Conservation (phyloP, 1,284 basidiomycete species). For the Phylloboletellus chloephorus region DNA sequence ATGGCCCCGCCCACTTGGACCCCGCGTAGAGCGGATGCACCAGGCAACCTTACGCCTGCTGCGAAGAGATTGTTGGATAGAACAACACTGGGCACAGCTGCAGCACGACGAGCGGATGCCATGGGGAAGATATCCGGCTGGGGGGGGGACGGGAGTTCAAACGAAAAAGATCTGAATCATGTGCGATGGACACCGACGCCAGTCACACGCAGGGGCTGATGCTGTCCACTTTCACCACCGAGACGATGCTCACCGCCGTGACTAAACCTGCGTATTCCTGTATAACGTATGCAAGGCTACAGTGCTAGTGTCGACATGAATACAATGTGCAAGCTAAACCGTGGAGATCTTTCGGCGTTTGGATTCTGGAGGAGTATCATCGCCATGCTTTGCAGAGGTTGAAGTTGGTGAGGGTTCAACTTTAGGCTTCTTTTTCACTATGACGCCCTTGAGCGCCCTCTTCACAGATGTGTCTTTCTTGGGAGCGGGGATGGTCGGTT, state of each 20-base stretch:
- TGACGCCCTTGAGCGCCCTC: constrained; percentile 64
- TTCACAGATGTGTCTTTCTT: constrained; percentile 51
- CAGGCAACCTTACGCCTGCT: constrained; percentile 76
- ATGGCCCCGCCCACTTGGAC: constrained; percentile 74
- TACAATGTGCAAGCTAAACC: constrained; percentile 24
- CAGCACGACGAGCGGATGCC: constrained; percentile 58
- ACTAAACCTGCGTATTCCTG: constrained; percentile 2
- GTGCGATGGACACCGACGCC: constrained; percentile 83
- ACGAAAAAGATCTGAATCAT: constrained; percentile 55
- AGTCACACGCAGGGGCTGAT: constrained; percentile 21
- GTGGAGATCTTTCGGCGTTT: constrained; percentile 53
- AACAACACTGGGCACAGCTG: constrained; percentile 57
- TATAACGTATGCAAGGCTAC: constrained; percentile 15
- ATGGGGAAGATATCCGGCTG: constrained; percentile 62
- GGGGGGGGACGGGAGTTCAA: constrained; percentile 42
- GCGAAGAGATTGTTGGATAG: constrained; percentile 69
- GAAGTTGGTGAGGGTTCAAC: constrained; percentile 19
- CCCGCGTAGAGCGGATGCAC: constrained; percentile 56
- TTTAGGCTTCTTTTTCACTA: constrained; percentile 71
- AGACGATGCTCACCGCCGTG: constrained; percentile 2
- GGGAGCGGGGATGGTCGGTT: constrained; percentile 13
- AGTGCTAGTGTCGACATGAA: constrained; percentile 9
- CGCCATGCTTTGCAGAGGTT: constrained; percentile 7
- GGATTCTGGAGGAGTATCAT: constrained; percentile 34
- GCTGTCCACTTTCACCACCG: not conserved